phyloP scores from a whole-genome alignment of 108 stramenopile genomes.

The Fragilaria radians region DNA sequence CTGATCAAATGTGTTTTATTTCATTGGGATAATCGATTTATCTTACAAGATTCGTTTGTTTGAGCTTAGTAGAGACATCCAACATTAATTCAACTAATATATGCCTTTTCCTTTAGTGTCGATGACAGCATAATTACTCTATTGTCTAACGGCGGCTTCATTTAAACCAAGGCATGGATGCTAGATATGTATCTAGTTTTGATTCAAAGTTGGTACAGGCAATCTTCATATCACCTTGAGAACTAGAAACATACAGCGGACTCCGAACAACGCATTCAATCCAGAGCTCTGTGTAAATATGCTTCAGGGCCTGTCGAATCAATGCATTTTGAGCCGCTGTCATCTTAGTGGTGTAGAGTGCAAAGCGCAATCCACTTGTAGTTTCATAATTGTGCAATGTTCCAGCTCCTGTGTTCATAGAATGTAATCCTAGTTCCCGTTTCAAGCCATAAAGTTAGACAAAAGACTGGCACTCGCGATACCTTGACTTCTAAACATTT shows the following conservation, averaged over 20 bases:
- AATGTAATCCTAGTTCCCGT: conserved; percentile 38
- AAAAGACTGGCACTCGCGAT: not conserved
- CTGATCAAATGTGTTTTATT: no score
- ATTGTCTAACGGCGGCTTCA: no score
- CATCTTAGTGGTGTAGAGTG: conserved; percentile 53
- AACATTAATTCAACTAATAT: no score
- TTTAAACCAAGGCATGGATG: conserved; percentile 71
- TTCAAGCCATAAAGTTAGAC: no score
- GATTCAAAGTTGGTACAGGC: conserved; percentile 74
- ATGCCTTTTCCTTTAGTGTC: no score
- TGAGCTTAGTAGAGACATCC: no score
- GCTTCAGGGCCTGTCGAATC: conserved; percentile 55
- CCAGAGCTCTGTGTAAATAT: conserved; percentile 86
- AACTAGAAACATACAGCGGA: conserved; percentile 58
- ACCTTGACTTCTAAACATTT: no score
- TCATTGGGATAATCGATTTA: no score
- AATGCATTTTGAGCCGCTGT: conserved; percentile 28
- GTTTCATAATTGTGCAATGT: conserved; percentile 82
- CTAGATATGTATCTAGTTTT: conserved; percentile 62
- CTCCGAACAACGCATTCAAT: conserved; percentile 76
- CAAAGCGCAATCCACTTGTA: conserved; percentile 71
- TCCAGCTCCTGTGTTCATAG: conserved; percentile 73
- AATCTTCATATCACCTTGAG: conserved; percentile 36
- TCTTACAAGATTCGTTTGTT: no score
- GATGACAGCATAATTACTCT: no score